Conservation (phyloP, 164 flowering plant species). For the Tetrastigma voinierianum region DNA sequence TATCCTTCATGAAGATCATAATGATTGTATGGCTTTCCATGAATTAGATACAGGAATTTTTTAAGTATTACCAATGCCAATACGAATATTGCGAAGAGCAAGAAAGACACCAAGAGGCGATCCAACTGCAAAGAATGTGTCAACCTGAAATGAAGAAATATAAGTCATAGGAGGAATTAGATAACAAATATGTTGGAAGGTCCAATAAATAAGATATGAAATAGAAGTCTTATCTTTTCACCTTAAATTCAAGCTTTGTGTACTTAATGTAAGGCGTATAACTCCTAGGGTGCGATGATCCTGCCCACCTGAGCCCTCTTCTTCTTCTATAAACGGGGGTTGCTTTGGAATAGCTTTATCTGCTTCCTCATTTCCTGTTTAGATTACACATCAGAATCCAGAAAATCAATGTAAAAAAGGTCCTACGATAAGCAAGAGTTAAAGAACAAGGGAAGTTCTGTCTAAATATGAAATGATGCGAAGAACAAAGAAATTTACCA, state of each 20-base stretch:
- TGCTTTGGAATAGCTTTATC: constrained; percentile 18
- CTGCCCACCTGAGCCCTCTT: constrained; percentile 13
- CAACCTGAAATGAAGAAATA: constrained; percentile 58
- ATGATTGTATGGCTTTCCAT: no score
- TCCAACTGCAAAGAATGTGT: constrained; percentile 96
- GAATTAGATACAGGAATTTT: no score
- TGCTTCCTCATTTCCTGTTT: constrained; percentile 32
- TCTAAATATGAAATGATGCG: not conserved
- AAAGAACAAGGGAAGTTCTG: not conserved
- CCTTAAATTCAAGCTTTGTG: constrained; percentile 92
- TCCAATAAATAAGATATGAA: not conserved
- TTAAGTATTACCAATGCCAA: constrained; percentile 73
- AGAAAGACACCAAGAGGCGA: constrained; percentile 98
- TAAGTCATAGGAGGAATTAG: not conserved
- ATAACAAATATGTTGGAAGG: no score
- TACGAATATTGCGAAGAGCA: constrained; percentile 89
- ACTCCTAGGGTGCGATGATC: constrained; percentile 40
- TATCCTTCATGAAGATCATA: no score
- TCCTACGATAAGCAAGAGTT: constrained; percentile 5
- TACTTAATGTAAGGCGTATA: constrained; percentile 76
- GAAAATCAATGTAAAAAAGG: constrained; percentile 1
- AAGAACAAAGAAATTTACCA: constrained; percentile 20
- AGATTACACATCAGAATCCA: constrained; percentile 4
- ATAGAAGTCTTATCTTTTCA: constrained; percentile 3
- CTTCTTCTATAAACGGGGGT: constrained; percentile 18